Base-by-base conservation (phyloP, 768 basidiomycete genomes). In the Suillus subluteus region DNA sequence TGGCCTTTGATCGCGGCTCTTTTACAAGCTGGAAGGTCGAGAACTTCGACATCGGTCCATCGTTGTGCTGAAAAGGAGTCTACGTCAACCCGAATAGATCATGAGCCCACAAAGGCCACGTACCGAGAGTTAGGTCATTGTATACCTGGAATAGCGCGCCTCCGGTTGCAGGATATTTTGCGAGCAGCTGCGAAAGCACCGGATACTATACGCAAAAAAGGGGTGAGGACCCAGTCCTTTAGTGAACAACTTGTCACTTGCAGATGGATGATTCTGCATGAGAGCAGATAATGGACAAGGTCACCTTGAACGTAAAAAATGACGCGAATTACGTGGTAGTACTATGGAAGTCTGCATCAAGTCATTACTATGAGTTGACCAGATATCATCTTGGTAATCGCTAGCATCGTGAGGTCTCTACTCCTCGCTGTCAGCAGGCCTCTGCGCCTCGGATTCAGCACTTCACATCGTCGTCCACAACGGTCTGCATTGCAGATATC, bases 141-240 rank as follows among this genome's bases (percentile, higher is more conserved):
- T 89, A 92, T 1, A 88, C 82, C 75, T 93, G 91, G 73, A 92
- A 91, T 11, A 93, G 76, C 30, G 84, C 80, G 15, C 88, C 83
- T 3, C 88, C 87, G 18, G 83, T 77, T 32, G 75, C 80, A 43
- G 91, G 91, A 71, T 93, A 93, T 74, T 88, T 91, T 13, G 71
- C 67, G 32, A 90, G 68, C 48, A 87, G 72, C 4, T 78, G 75
- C 12, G 84, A 77, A 35, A 92, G 80, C 5, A 72, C 78, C 54
- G 79, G 70, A 68, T 86, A 83, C 88, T 88, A 61, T 26, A 61
- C 11, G 41, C 41, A 43, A 40, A 37, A 26, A 43, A 38, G 41
- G 38, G 40, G 23, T 59, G 18, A 61, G 59, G 59, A 43, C 21
- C 41, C 40, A 61, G 30, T 43, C 12, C 18, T 43, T 18, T 61